Conservation (phyloP, 495 filamentous ascomycete genomes). For the Trichoderma asperelloides region DNA sequence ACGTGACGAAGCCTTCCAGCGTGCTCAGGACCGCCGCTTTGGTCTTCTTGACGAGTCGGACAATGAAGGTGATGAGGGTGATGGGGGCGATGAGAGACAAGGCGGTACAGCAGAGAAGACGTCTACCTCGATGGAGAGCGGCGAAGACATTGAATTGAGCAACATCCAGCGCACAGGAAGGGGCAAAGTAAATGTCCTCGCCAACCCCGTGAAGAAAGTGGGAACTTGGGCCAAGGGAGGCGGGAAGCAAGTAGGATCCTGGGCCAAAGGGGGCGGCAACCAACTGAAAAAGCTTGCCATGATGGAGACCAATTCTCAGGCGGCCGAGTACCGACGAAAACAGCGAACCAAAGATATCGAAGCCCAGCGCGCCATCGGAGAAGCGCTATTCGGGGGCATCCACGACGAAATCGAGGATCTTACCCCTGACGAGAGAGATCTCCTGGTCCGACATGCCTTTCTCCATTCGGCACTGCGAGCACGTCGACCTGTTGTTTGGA, state of each 20-base stretch:
- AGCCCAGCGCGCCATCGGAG: constrained; percentile 61
- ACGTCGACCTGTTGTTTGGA: constrained; percentile 83
- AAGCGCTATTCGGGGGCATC: constrained; percentile 75
- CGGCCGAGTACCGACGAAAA: constrained; percentile 30
- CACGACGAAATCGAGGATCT: constrained; percentile 92
- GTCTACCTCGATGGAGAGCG: background rate
- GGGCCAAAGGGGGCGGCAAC: constrained; percentile 37
- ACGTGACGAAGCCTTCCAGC: constrained; percentile 79
- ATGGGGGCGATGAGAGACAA: background rate
- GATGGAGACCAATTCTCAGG: constrained; percentile 29
- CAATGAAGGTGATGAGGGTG: constrained; percentile 15
- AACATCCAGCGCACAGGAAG: constrained; percentile 20
- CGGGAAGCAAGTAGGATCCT: constrained; percentile 34
- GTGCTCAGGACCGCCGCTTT: constrained; percentile 57
- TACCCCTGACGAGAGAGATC: constrained; percentile 81
- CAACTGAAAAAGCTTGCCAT: constrained; percentile 31
- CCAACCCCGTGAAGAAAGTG: constrained; percentile 39
- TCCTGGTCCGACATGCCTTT: constrained; percentile 80
- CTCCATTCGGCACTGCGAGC: constrained; percentile 83
- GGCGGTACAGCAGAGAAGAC: background rate
- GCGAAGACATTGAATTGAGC: constrained; percentile 53
- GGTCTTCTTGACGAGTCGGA: constrained; percentile 45
- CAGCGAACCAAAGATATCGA: constrained; percentile 47
- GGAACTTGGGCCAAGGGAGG: constrained; percentile 35
- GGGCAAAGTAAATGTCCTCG: constrained; percentile 16